Base-by-base conservation (phyloP, 768 basidiomycete genomes). In the Suillus americanus region DNA sequence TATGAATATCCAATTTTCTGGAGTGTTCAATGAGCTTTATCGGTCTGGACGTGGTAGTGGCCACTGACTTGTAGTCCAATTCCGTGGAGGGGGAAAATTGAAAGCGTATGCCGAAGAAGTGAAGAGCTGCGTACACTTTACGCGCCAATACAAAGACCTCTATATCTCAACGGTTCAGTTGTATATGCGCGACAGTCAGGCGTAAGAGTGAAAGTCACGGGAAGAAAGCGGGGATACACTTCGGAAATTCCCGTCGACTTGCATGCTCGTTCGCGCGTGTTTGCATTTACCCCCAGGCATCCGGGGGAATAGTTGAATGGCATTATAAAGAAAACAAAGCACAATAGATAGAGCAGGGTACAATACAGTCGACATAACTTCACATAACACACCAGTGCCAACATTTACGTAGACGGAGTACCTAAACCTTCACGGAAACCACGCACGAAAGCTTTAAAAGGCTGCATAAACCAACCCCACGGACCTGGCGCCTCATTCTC, bases 401-500 rank as follows among this genome's bases (percentile, higher is more conserved):
- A 35, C n/a, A 45, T 55, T 70, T 72, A 76, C 62, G 72, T 68
- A 41, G 60, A 53, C 25, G 61, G 57, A 28, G 62, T 63, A 13
- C 66, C 67, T 67, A 88, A 74, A 70, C 86, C 85, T 75, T 89
- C 87, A 68, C 83, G 84, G 77, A 91, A 89, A 23, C 89, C 89
- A 66, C 84, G 82, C 62, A 87, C 79, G 72, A 91, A 89, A 7
- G 85, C 84, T 70, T 83, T 82, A 74, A 89, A 79, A 6, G 89
- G 89, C 46, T 84, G 77, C 73, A 85, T 75, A 69, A 90, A 80
- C 89, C 86, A 89, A 40, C 84, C 84, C 61, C 86, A 70, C 40
- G 81, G 67, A 51, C 78, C 78, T n/a, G 84, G 82, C 7, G 79
- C 72, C 35, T 86, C 83, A 65, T 72, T 77, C 64, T 77, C 72